Conservation (phyloP, 805 yeast genomes). For the Ogataea nakhonphanomensis region DNA sequence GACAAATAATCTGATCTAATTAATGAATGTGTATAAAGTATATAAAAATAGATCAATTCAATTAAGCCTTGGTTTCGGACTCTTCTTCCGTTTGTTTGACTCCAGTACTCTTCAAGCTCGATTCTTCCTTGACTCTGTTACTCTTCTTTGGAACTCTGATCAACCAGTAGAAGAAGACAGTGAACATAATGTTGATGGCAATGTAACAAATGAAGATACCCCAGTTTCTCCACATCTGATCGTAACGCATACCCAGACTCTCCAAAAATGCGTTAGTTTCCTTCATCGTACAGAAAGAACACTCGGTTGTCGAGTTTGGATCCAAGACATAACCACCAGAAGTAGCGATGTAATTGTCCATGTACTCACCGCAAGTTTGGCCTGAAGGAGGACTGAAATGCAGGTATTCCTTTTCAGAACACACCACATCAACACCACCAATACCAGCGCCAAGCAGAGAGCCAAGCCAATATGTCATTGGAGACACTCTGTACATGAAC, state of each 20-base stretch:
- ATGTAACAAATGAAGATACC: conserved; percentile 54
- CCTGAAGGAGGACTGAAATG: conserved; percentile 51
- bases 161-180: conserved; percentile 46
- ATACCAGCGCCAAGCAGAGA: conserved; percentile 54
- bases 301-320: conserved; percentile 43
- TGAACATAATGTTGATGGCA: conserved; percentile 37
- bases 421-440: conserved; percentile 45
- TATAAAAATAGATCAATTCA: neutral
- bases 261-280: conserved; percentile 59
- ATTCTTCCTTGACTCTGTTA: conserved; percentile 30
- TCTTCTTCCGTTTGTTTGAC: conserved; percentile 2
- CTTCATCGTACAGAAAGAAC: conserved; percentile 58
- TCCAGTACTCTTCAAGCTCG: conserved; percentile 16
- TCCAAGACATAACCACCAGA: conserved; percentile 49
- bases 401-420: conserved; percentile 48
- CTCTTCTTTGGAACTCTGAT: conserved; percentile 72
- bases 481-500: conserved; percentile 73
- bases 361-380: conserved; percentile 54
- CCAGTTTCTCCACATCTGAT: conserved; percentile 59
- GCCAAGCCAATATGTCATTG: conserved; percentile 62
- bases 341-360: conserved; percentile 35
- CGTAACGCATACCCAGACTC: conserved; percentile 38
- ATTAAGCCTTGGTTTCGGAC: neutral
- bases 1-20: neutral
- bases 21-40: neutral